Evolutionary conservation across 176 grass and related monocot genomes (phyloP), one percentile per base, ranked within the genome.

Genomic region (Juncus effusus): DNA sequence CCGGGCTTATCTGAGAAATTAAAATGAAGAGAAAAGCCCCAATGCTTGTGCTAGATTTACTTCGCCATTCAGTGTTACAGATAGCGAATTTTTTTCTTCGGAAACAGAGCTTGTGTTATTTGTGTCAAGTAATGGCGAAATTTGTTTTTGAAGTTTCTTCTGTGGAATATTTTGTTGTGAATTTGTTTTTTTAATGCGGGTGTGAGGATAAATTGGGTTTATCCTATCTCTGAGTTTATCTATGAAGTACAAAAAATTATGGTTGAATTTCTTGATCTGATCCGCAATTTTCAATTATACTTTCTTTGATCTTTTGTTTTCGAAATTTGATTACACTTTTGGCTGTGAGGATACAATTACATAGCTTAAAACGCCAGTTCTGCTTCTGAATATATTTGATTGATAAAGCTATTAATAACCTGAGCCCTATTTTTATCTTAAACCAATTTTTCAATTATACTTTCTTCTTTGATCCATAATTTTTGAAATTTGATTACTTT

Each of bases 251-350:
- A 72, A 58, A 72, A 72, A 45, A 61, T 28, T 36, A 72, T 72
- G 69, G 69, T 72, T 72, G 69, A 72, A 72, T 72, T 72, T 72
- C 69, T 72, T 72, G 69, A 72, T 72, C 69, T 72, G 69, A 72
- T 58, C 69, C 58, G 69, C 38, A 72, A 72, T 72, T 1, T 6
- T 47, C 44, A 47, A 47, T 47, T 47, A 4, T 13, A 58, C 11
- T 4, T 64, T 65, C 50, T 69, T 10, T 38, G 19, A 28, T 28
- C 19, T 28, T 28, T 1, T 28, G 1, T 0, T 28, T 28, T 28
- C 1, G 19, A 28, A 28, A 28, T 28, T 28, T 0, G 19, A 1
- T 28, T 28, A 1, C 19, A 1, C 19, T 28, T 28, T 28, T 1
- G 19, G 75, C 75, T 60, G 16, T 77, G 75, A 69, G 16, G 75